These are phyloP conservation scores for Xylaria sp. DNA, from an alignment of 2,329 filamentous ascomycete species.

Conservation along the genomic window DNA sequence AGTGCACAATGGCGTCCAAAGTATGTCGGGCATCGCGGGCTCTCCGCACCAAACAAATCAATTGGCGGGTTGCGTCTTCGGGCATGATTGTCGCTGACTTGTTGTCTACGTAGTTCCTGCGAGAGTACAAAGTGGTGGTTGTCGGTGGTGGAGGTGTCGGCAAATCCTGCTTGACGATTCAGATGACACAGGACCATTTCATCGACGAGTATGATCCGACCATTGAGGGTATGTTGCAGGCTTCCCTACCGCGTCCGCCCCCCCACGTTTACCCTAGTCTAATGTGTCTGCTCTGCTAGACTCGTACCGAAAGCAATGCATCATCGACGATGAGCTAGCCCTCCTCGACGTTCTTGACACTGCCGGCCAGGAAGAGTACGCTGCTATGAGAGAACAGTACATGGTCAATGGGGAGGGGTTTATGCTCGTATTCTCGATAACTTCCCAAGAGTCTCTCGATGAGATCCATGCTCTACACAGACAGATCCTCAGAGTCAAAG, in stretches of 20 bases:
- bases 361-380: constrained; percentile 98
- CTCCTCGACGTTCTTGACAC: constrained; percentile 98
- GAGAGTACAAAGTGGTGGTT: constrained; percentile 96
- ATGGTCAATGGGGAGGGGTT: constrained; percentile 99
- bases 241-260: constrained; percentile 5
- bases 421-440: constrained; percentile 97
- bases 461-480: constrained; percentile 99
- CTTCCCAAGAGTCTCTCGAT: constrained; percentile 95
- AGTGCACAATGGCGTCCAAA: constrained; percentile 54
- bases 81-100: constrained; percentile 36
- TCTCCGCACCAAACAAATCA: constrained; percentile 6
- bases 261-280: constrained; percentile 28
- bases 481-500: constrained; percentile 97
- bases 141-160: constrained; percentile 98
- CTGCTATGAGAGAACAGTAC: constrained; percentile 99
- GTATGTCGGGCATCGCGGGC: constrained; percentile 44
- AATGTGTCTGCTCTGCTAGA: constrained; percentile 65
- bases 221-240: constrained; percentile 81
- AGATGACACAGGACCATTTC: constrained; percentile 95
- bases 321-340: constrained; percentile 97
- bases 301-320: constrained; percentile 99
- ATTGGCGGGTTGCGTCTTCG: constrained; percentile 10
- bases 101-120: constrained; percentile 70
- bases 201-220: constrained; percentile 99
- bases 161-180: constrained; percentile 99